Evolutionary conservation across 2,329 filamentous ascomycete genomes (phyloP), one percentile per base, ranked within the genome.

Genomic region (Parafenestella ontariensis): DNA sequence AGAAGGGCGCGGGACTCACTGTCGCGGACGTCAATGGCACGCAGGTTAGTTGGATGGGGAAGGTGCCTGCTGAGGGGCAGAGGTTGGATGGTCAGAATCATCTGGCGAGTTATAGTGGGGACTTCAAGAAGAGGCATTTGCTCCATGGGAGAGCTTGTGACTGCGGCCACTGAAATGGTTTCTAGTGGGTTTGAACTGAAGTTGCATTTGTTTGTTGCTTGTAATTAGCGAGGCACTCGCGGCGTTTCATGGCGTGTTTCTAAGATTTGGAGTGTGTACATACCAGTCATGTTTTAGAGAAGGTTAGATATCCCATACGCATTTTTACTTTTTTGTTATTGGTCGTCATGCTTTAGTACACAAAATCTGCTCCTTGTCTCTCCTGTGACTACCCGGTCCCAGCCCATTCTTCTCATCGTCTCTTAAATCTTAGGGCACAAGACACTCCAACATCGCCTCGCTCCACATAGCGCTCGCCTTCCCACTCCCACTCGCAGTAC

Each of bases 1-100:
- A 87, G 59, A 87, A 87, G 78, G 75, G 76, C 20, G 56, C 56
- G 10, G 56, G 56, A 6, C 65, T 77, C 44, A 74, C 71, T 47
- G 65, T 66, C 5, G 33, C 66, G 39, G 66, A 61, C 37, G 69
- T 49, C 0, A 59, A 65, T 17, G 76, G 70, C 7, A 62, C 61
- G 37, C 54, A 61, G 49, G 70, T 76, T 3, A 65, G 70, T 7
- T 82, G 79, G 76, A 74, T 82, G 69, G 80, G 80, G 1, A 64
- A 58, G 31, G 37, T 78, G 0, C 78, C 80, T 0, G 69, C 70
- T 15, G 69, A 74, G 6, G 77, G 74, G 0, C 69, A 79, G 68
- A 66, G 78, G 20, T 48, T 81, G 41, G 79, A 81, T 68, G 78
- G 78, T 0, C 78, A 81, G 68, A 77, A 77, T 52, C 78, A 81